Evolutionary conservation across 306 rosid species (phyloP).

Genomic region (Pyrus pyrifolia): DNA sequence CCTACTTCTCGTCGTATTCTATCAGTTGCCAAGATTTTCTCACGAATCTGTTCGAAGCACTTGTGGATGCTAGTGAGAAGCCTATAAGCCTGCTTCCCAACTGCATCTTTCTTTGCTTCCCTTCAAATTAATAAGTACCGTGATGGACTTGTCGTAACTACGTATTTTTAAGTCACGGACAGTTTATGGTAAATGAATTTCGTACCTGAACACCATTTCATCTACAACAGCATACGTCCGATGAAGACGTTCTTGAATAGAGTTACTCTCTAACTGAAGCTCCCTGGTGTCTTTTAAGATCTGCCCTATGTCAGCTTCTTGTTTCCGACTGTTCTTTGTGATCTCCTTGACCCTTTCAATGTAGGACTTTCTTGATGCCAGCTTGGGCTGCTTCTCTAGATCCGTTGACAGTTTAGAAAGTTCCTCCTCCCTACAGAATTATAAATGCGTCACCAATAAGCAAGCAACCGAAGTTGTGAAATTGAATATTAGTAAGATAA

Average conservation of each 20-base stretch:
- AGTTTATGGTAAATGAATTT: background rate
- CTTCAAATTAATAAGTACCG: conserved; percentile 28
- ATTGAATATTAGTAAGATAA: background rate
- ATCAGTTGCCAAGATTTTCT: conserved; percentile 65
- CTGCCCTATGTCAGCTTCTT: conserved; percentile 70
- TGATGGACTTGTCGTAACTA: background rate
- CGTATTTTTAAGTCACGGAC: background rate
- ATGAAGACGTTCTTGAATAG: conserved; percentile 79
- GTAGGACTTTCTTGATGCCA: conserved; percentile 64
- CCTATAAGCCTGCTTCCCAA: conserved; percentile 63
- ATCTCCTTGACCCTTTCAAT: conserved; percentile 69
- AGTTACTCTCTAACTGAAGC: conserved; percentile 83
- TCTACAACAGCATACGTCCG: conserved; percentile 72
- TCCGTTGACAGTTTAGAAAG: conserved; percentile 28
- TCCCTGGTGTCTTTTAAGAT: conserved; percentile 80
- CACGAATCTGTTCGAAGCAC: conserved; percentile 65
- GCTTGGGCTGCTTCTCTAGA: conserved; percentile 35
- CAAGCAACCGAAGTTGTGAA: background rate
- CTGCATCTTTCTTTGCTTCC: conserved; percentile 77
- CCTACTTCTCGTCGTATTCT: conserved; percentile 62
- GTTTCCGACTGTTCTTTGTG: conserved; percentile 75
- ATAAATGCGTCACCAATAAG: conserved; percentile 11
- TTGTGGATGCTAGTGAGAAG: conserved; percentile 74
- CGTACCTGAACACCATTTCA: conserved; percentile 80
- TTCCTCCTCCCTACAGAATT: conserved; percentile 36